Base-by-base conservation (phyloP, 305 asterid genomes). In the Ilex paraguariensis region DNA sequence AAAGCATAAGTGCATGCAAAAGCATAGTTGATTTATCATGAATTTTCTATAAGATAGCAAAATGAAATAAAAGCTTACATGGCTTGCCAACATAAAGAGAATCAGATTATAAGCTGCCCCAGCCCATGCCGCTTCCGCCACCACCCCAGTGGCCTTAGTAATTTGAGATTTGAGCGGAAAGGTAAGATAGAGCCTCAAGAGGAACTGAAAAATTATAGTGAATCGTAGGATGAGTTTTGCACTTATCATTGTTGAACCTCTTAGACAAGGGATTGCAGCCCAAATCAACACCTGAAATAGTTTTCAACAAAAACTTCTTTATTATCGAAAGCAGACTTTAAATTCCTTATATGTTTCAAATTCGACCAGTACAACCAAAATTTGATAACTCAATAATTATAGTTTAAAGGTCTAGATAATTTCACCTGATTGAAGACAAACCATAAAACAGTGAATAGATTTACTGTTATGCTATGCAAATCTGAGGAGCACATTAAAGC, bases 91-190 rank as follows among this genome's bases (percentile, higher is more conserved):
- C 88, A 84, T 74, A 52, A 75, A 84, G 60, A 84, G 91, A 63
- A 80, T 16, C 12, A 84, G 86, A 70, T 84, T 84, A 49, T 76
- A 82, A 45, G 81, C 88, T 8, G 91, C 91, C 28, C 91, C 88
- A 17, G 83, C 87, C 91, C 91, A 84, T 2, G 86, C 83, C 54
- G 87, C 88, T 66, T 84, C 88, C 13, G 80, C 83, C 68, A 82
- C 76, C 12, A 82, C 82, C 5, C 91, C 88, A 15, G 84, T 65
- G 13, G 84, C 80, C n/a, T 79, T 76, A 68, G 80, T 72, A 62
- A 84, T 84, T 61, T 84, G 75, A 14, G 86, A 77, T 10, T 84
- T 77, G 17, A 80, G 82, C 13, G 88, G 88, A 50, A 82, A 84
- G n/a, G 78, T 77, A 1, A 82, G 76, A n/a, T 66, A 75, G 4